These are phyloP conservation scores for Penicillium mononematosum DNA, from an alignment of 495 filamentous ascomycete species.

Conservation along the genomic window DNA sequence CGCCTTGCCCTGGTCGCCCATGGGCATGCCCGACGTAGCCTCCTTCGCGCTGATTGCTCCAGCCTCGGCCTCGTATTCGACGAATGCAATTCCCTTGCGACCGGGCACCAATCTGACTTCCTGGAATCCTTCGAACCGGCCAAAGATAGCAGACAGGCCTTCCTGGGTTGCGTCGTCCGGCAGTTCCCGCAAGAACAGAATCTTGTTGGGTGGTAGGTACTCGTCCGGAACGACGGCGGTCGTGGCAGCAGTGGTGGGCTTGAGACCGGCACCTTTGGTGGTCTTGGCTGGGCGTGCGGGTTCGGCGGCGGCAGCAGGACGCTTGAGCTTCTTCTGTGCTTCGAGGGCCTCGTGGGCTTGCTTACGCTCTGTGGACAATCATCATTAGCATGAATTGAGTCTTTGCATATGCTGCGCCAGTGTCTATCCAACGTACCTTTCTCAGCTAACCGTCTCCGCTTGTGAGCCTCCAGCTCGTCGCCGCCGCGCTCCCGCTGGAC, in stretches of 20 bases:
- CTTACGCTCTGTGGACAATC: slow-evolving; percentile 67
- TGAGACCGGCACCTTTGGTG: slow-evolving; percentile 75
- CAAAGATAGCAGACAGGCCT: slow-evolving; percentile 75
- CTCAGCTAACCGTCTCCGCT: slow-evolving; percentile 80
- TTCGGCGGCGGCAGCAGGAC: slow-evolving; percentile 55
- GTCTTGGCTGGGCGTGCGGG: slow-evolving; percentile 67
- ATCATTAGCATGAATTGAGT: slow-evolving; percentile 7
- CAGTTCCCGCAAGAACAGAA: slow-evolving; percentile 91
- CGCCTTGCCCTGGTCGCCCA: slow-evolving; percentile 66
- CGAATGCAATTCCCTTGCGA: slow-evolving; percentile 87
- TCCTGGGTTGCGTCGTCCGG: slow-evolving; percentile 85
- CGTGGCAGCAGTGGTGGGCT: slow-evolving; percentile 66
- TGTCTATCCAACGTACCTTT: slow-evolving; percentile 62
- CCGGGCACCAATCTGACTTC: slow-evolving; percentile 89
- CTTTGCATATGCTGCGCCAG: background rate
- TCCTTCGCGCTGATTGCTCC: slow-evolving; percentile 95
- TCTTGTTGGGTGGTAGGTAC: slow-evolving; percentile 95
- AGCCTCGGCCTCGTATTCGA: slow-evolving; percentile 89
- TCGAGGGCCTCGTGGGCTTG: slow-evolving; percentile 83
- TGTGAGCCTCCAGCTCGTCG: slow-evolving; percentile 85
- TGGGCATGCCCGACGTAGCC: slow-evolving; percentile 82
- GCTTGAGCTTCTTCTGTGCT: slow-evolving; percentile 78
- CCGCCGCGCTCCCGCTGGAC: slow-evolving; percentile 68
- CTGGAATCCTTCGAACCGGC: slow-evolving; percentile 88
- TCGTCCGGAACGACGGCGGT: slow-evolving; percentile 88